These are phyloP conservation scores for sweet orange (Citrus sinensis) DNA, from an alignment of 345 rosid genomes.

Conservation along the genomic window DNA sequence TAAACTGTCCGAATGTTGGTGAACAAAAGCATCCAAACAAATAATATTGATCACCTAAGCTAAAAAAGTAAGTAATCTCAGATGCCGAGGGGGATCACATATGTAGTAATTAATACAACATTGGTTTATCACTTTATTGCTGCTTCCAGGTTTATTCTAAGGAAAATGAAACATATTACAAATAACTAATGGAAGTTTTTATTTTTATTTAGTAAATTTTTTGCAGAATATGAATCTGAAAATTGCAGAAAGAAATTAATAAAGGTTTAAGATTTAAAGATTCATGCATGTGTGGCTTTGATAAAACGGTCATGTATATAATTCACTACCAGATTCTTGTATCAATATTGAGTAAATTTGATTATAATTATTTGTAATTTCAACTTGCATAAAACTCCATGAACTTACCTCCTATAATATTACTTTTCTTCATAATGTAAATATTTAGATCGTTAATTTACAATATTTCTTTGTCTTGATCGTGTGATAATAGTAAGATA, in stretches of 20 bases:
- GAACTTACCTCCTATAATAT: not conserved
- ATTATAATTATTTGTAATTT: not conserved
- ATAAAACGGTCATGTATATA: too few species aligned
- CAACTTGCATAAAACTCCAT: not conserved
- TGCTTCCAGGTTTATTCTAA: too few species aligned
- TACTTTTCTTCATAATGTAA: not conserved
- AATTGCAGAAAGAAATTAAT: too few species aligned
- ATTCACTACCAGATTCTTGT: not conserved
- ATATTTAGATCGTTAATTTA: not conserved
- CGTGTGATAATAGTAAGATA: not conserved
- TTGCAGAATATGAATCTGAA: too few species aligned
- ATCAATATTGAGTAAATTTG: too few species aligned
- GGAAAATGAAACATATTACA: too few species aligned
- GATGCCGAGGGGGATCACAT: not conserved
- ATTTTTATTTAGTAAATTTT: too few species aligned
- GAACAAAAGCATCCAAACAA: constrained; percentile 21
- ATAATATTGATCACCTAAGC: constrained; percentile 9
- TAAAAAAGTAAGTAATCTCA: not conserved
- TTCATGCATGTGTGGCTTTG: not conserved
- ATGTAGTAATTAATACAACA: too few species aligned
- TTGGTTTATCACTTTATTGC: too few species aligned
- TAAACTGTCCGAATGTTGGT: constrained; percentile 12
- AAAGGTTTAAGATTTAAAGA: not conserved
- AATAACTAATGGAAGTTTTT: too few species aligned
- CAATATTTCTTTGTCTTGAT: not conserved